Conservation (phyloP, 2,329 filamentous ascomycete genomes). For the Arthrobotrys pseudoclavata region DNA sequence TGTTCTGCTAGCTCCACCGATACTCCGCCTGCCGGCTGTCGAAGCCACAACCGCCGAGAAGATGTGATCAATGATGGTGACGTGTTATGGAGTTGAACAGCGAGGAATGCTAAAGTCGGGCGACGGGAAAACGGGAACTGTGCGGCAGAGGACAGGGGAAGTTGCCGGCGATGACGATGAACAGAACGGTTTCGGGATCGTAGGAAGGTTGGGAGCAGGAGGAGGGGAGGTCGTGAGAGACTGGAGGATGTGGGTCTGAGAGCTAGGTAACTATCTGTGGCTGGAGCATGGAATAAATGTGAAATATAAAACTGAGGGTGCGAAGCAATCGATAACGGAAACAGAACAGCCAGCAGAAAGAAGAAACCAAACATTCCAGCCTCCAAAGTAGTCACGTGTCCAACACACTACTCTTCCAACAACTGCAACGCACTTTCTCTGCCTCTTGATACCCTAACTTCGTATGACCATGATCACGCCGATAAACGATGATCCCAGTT, state of each 20-base stretch:
- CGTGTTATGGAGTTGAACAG: conserved; percentile 26
- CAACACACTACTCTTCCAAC: conserved; percentile 6
- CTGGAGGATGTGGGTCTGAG: not conserved
- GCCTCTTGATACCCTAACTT: not conserved
- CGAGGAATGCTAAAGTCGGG: not conserved
- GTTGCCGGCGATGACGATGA: not conserved
- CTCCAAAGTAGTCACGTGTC: conserved; percentile 8
- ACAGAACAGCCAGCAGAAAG: conserved; percentile 2
- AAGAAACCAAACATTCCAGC: conserved; percentile 20
- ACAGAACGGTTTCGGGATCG: not conserved
- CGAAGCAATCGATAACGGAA: conserved; percentile 25
- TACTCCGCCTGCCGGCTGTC: conserved; percentile 57
- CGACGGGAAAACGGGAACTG: conserved; percentile 15
- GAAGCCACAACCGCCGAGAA: conserved; percentile 59
- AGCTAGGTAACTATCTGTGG: conserved; percentile 5
- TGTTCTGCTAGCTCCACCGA: conserved; percentile 42
- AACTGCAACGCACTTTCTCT: not conserved
- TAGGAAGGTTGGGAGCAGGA: not conserved
- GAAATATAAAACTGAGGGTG: conserved; percentile 7
- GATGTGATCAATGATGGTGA: conserved; percentile 60
- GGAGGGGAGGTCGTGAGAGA: not conserved
- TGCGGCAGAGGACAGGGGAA: conserved; percentile 9
- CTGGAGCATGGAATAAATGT: conserved; percentile 6
- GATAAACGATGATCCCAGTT: too few relatives aligned
- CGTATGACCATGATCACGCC: not conserved